Conservation (phyloP, 257 asterid genomes). For the Fraxinus pennsylvanica region DNA sequence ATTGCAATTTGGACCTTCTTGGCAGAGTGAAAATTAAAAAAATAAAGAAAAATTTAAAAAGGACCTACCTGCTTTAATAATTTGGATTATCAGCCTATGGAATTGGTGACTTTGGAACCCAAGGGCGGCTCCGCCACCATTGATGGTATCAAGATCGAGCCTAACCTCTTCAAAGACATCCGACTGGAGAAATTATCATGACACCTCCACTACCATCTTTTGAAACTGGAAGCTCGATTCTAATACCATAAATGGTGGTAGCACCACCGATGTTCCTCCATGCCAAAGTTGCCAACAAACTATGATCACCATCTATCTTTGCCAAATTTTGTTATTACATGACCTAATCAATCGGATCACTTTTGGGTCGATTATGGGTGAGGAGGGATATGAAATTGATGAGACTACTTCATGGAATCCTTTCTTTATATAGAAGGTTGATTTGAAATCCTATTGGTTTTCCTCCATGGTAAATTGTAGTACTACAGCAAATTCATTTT, state of each 20-base stretch:
- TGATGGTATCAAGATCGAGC: conserved; percentile 18
- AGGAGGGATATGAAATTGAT: not conserved
- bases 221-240: not conserved
- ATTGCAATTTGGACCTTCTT: not conserved
- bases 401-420: not conserved
- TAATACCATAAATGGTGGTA: conserved; percentile 12
- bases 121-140: conserved; percentile 8
- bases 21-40: not conserved
- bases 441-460: not conserved
- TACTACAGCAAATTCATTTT: not conserved
- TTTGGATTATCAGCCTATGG: not conserved
- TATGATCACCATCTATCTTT: not conserved
- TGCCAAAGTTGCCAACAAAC: conserved; percentile 12
- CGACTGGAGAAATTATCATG: not conserved
- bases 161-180: not conserved
- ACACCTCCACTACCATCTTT: not conserved
- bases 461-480: not conserved
- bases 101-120: conserved; percentile 9
- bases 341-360: not conserved
- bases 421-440: not conserved
- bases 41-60: not conserved
- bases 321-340: not conserved
- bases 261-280: conserved; percentile 10
- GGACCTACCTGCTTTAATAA: not conserved
- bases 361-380: not conserved